Percentiles rank a stretch among this genome's conserved stretches.
Conservation (phyloP, 306 rosid genomes). For the Rosa chinensis region DNA sequence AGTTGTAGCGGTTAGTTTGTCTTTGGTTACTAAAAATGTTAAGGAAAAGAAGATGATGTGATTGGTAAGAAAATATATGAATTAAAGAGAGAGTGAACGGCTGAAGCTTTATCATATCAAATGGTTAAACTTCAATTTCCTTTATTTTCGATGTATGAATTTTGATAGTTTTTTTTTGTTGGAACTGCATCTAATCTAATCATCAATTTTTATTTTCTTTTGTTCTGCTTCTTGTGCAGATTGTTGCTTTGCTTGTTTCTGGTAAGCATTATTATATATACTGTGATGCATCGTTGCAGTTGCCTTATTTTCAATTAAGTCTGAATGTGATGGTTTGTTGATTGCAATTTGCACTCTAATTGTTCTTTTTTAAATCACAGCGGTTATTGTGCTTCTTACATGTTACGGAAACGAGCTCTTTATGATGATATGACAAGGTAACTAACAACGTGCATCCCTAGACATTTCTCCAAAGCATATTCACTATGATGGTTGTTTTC, state of each 20-base stretch:
- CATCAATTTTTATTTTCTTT: neutral
- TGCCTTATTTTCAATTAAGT: neutral
- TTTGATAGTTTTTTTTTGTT: neutral
- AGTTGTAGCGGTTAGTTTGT: neutral
- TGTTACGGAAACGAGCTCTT: conserved; percentile 59
- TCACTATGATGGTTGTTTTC: neutral
- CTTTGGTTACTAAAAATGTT: no score
- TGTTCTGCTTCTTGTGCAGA: conserved; percentile 35
- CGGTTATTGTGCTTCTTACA: conserved; percentile 60
- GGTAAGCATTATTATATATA: conserved; percentile 37
- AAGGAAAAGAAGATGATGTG: neutral
- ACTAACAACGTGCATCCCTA: conserved; percentile 8
- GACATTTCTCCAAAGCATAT: no score
- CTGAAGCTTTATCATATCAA: neutral
- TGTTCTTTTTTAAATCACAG: conserved; percentile 35
- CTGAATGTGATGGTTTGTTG: conserved; percentile 1
- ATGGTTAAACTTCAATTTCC: neutral
- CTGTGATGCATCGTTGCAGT: no score
- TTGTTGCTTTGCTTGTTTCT: conserved; percentile 58
- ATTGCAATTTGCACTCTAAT: neutral
- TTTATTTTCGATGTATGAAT: neutral
- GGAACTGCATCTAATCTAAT: neutral
- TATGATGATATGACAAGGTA: conserved; percentile 69
- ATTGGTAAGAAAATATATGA: neutral
- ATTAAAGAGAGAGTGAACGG: neutral